These are phyloP conservation scores for Eutypella sp. DNA, from an alignment of 2,329 filamentous ascomycete species.

Conservation along the genomic window DNA sequence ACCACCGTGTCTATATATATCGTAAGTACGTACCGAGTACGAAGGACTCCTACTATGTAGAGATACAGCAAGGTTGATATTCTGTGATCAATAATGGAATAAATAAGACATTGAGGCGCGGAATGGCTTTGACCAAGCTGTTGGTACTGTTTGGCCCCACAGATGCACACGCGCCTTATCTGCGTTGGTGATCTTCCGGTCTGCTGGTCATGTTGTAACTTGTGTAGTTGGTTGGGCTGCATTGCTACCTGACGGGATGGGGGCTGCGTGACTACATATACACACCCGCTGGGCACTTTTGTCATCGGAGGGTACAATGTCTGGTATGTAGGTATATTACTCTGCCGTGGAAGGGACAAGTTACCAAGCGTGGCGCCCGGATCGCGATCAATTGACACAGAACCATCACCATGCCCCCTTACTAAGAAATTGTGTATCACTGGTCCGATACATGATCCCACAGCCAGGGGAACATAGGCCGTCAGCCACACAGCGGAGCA, in stretches of 20 bases:
- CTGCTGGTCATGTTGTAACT: not conserved
- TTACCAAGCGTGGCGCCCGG: too few species aligned
- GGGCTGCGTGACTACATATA: too few species aligned
- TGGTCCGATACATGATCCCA: too few species aligned
- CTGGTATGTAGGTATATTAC: not conserved
- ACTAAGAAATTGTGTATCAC: too few species aligned
- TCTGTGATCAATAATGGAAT: not conserved
- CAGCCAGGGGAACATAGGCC: not conserved
- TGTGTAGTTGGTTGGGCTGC: not conserved
- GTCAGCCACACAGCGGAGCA: not conserved
- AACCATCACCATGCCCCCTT: too few species aligned
- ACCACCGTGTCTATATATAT: too few species aligned
- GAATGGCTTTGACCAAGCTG: not conserved
- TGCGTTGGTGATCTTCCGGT: conserved; percentile 1
- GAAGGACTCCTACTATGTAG: too few species aligned
- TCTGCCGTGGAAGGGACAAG: too few species aligned
- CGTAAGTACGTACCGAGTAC: too few species aligned
- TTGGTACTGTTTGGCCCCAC: not conserved
- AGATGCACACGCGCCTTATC: conserved; percentile 1
- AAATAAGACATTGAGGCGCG: not conserved
- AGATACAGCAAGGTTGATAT: not conserved
- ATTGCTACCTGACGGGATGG: not conserved
- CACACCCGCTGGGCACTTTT: too few species aligned
- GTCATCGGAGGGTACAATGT: too few species aligned
- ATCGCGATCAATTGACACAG: too few species aligned